phyloP scores from a whole-genome alignment of 129 eudicot genomes.

The Oenanthe sinensis region DNA sequence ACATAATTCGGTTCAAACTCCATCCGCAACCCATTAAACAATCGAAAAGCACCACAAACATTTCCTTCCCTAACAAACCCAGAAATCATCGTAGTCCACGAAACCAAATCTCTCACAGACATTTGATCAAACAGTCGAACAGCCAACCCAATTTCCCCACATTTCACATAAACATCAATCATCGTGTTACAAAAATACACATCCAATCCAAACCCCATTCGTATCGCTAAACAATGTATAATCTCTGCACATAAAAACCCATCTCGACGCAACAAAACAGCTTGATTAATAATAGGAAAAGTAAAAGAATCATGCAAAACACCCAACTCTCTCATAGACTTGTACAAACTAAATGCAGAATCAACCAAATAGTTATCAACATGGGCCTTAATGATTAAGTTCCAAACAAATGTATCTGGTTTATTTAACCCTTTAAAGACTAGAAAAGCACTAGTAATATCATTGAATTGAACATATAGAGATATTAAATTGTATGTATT shows the following conservation, averaged over 20 bases:
- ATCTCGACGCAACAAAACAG: constrained; percentile 16
- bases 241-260: constrained; percentile 8
- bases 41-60: constrained; percentile 19
- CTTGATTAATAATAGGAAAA: constrained; percentile 28
- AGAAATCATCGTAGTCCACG: constrained; percentile 45
- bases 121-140: constrained; percentile 34
- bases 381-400: constrained; percentile 30
- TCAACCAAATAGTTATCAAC: constrained; percentile 17
- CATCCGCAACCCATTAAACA: constrained; percentile 29
- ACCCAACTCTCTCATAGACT: constrained; percentile 31
- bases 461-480: constrained; percentile 24
- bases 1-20: constrained; percentile 35
- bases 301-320: constrained; percentile 40
- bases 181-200: constrained; percentile 37
- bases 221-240: constrained; percentile 33
- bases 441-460: constrained; percentile 17
- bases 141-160: constrained; percentile 17
- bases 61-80: constrained; percentile 26
- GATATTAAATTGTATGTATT: constrained; percentile 17
- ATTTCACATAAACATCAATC: constrained; percentile 30
- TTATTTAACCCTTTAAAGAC: constrained; percentile 11
- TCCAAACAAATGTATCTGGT: constrained; percentile 31
- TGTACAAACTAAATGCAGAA: constrained; percentile 22
- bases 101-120: constrained; percentile 36
- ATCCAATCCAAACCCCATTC: constrained; percentile 38